Conservation (phyloP, 129 eudicot genomes). For the Pulicaria dysenterica region DNA sequence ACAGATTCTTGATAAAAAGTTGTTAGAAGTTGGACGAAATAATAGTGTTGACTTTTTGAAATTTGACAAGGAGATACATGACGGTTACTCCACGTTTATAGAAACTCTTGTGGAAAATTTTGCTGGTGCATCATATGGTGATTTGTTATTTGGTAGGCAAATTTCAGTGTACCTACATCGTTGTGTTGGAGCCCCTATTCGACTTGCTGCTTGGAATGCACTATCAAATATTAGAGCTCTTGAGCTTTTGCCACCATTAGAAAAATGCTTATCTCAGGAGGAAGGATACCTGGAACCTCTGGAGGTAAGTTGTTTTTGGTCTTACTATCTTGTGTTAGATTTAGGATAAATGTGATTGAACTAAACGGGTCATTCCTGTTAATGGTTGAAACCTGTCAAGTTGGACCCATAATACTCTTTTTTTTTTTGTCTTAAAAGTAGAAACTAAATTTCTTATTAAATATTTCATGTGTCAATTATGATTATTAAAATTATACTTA, state of each 20-base stretch:
- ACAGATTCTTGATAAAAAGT: conserved; percentile 50
- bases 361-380: conserved; percentile 1
- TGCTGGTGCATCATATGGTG: conserved; percentile 93
- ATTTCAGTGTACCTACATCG: conserved; percentile 74
- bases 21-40: conserved; percentile 31
- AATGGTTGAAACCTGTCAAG: not conserved
- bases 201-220: conserved; percentile 90
- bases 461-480: not conserved
- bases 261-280: conserved; percentile 53
- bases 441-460: not conserved
- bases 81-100: conserved; percentile 73
- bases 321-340: conserved; percentile 16
- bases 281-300: conserved; percentile 89
- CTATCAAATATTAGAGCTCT: conserved; percentile 72
- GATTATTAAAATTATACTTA: not conserved
- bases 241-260: conserved; percentile 87
- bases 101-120: conserved; percentile 87
- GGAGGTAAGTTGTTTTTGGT: conserved; percentile 53
- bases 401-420: not conserved
- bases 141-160: conserved; percentile 78
- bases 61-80: conserved; percentile 79
- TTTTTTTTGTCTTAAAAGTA: not conserved
- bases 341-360: not conserved
- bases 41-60: conserved; percentile 40
- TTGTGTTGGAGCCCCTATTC: conserved; percentile 61